Conservation (phyloP, 73 alveolate species). For the Urostyla sp. region DNA sequence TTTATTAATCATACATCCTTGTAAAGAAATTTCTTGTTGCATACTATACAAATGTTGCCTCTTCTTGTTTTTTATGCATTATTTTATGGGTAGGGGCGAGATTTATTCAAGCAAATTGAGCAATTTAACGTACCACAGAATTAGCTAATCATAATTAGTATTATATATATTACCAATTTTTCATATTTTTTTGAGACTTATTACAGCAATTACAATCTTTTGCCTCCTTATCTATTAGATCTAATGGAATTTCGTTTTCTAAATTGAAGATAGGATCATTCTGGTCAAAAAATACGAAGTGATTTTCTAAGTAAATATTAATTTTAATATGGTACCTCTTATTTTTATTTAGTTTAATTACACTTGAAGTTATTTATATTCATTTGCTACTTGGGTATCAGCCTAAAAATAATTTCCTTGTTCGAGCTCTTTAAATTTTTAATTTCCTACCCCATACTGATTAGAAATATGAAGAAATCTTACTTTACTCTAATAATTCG, state of each 20-base stretch:
- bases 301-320: not conserved
- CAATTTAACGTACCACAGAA: constrained; percentile 50
- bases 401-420: constrained; percentile 1
- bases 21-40: constrained; percentile 50
- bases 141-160: not conserved
- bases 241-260: not conserved
- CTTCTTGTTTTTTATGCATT: constrained; percentile 6
- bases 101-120: constrained; percentile 40
- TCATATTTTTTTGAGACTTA: constrained; percentile 10
- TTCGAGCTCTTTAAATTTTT: constrained; percentile 38
- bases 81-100: constrained; percentile 31
- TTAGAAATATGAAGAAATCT: not conserved
- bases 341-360: constrained; percentile 7
- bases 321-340: not conserved
- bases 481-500: constrained; percentile 2
- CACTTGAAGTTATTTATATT: not conserved
- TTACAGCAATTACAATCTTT: constrained; percentile 34
- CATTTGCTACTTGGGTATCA: constrained; percentile 7
- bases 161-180: not conserved
- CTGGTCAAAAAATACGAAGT: constrained; percentile 23
- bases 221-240: not conserved
- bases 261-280: constrained; percentile 21
- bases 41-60: constrained; percentile 41
- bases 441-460: constrained; percentile 4
- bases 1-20: constrained; percentile 39